These are phyloP conservation scores for Paulownia fortunei DNA, from an alignment of 257 asterid species.

Conservation along the genomic window DNA sequence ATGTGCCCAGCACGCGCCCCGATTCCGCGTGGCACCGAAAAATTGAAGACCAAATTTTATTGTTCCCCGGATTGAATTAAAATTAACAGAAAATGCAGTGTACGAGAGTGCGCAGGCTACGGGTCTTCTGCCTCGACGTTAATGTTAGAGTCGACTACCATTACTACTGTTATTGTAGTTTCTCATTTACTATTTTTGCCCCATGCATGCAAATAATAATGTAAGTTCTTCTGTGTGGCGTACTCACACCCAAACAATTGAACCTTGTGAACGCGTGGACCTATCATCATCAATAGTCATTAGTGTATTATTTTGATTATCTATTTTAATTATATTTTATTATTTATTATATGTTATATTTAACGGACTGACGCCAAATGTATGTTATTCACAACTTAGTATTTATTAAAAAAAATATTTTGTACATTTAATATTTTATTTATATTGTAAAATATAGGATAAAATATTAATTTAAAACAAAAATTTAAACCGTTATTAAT, in stretches of 20 bases:
- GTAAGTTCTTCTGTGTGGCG: not conserved
- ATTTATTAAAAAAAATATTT: too few species aligned
- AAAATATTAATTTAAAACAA: too few species aligned
- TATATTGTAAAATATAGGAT: too few species aligned
- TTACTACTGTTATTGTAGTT: not conserved
- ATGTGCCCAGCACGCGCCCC: not conserved
- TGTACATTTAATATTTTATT: too few species aligned
- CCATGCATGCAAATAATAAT: conserved; percentile 2
- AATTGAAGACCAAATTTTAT: not conserved
- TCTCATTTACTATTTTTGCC: not conserved
- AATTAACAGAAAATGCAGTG: not conserved
- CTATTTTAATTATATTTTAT: too few species aligned
- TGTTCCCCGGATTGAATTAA: not conserved
- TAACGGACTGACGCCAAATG: too few species aligned
- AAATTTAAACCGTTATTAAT: too few species aligned
- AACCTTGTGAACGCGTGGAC: not conserved
- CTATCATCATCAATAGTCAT: not conserved
- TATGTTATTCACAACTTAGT: too few species aligned
- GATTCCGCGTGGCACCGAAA: not conserved
- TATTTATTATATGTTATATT: too few species aligned
- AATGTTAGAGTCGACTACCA: not conserved
- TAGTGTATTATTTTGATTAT: too few species aligned
- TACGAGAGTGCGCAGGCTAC: not conserved
- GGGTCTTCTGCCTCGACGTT: not conserved
- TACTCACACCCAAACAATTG: not conserved